Base-by-base conservation (phyloP, 2,329 filamentous ascomycete species). In the Pseudogymnoascus sp. region DNA sequence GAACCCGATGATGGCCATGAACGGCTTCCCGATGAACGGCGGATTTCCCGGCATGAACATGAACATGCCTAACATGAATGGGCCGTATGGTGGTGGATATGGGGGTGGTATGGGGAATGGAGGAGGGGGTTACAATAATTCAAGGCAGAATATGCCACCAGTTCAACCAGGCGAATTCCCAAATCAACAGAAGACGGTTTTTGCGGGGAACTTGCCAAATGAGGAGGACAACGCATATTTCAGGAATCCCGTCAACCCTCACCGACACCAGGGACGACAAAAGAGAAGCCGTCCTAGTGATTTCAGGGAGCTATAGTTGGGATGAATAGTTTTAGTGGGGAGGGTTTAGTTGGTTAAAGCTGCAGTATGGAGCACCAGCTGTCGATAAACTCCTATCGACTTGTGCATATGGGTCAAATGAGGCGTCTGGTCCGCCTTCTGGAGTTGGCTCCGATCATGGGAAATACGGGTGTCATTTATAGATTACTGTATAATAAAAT, bases 171-270 rank as follows among this genome's bases (percentile, higher is more conserved):
- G 67, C 53, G 67, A 70, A 28, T 86, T 85, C 65, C 77, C 81
- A 11, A 86, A 86, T 68, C 84, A 87, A 69, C 83, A 86, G 69
- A 74, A 73, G 66, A 73, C 71, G 0, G 60, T 73, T 31, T 74
- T 84, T 69, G 78, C 78, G 36, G 79, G 80, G 16, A 79, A 81
- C 11, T 77, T 80, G 64, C 82, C 82, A 1, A 87, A 83, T 64
- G 85, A 86, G 67, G 91, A 96, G 63, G 92, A 96, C 64, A 91
- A 92, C 65, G 90, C 95, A 5, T 99, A 99, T 77, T 96, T 97
- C 75, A 85, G 95, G 64, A 93, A 96, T 75, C 95, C 95, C 0
- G 90, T 97, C 66, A 99, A 99, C 73, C 93, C 93, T 2, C 90
- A 96, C 73, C 86, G 95, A 60, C 90, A 95, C 73, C 88, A 93